Evolutionary conservation across 257 asterid species (phyloP), one percentile per base, ranked within the genome.

Genomic region (Verbena officinalis): DNA sequence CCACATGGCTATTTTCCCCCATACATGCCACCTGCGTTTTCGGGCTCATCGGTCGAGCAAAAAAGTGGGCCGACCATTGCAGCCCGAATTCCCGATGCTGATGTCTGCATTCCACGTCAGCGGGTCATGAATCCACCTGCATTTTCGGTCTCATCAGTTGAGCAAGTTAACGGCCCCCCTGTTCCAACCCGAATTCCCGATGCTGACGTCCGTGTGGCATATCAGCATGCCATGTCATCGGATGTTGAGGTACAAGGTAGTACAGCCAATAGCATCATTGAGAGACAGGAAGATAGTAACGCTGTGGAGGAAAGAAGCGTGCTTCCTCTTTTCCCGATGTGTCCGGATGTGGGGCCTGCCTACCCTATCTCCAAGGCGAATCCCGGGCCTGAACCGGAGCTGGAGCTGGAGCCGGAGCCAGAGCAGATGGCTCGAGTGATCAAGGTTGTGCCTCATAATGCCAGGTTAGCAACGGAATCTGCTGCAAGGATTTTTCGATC

Each of bases 401-500:
- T 7, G 3, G 36, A 30, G 36, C 36, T 7, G 4, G 36, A 36
- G 49, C 69, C 64, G 3, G 56, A 64, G 63, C 51, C 53, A 3
- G 69, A 72, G 49, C 68, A 56, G 8, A 78, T 81, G 8, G 34
- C 81, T 9, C 80, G 56, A 50, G 95, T 81, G 59, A 90, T 90
- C 74, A 83, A 58, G 77, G 97, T 83, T 40, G 88, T 91, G 27
- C 96, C 97, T 38, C 95, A 75, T 53, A 83, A 86, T 65, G 81
- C 89, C 31, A 76, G 73, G 58, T 80, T 86, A 30, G 96, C 97
- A 4, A 82, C 85, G 13, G 95, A 82, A 66, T 88, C 93, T 15
- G 96, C 84, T 16, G 97, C 96, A 56, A 86, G 97, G 19, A 86
- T 91, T 30, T 91, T 88, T 57, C 85, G 50, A 57, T 82, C 93